Conservation (phyloP, 1,139 yeast species). For the Kazachstania sp. region DNA sequence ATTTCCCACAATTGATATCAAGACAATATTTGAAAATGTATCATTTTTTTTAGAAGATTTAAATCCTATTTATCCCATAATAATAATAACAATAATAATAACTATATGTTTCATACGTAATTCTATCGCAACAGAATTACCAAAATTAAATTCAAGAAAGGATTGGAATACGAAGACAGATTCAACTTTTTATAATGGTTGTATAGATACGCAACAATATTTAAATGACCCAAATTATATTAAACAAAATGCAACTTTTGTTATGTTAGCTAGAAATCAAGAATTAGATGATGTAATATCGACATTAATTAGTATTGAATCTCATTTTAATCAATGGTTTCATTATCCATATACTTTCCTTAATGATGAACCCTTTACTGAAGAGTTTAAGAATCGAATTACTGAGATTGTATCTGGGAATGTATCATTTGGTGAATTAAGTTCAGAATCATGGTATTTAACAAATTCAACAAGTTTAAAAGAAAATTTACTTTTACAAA, state of each 20-base stretch:
- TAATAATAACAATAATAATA: constrained; percentile 7
- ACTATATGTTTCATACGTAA: constrained; percentile 6
- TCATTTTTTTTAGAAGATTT: constrained; percentile 3
- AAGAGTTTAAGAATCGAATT: constrained; percentile 50
- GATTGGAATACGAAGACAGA: constrained; percentile 22
- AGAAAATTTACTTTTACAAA: constrained; percentile 55
- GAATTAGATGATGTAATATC: constrained; percentile 62
- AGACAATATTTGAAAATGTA: neutral
- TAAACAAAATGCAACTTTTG: constrained; percentile 67
- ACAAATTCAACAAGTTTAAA: constrained; percentile 31
- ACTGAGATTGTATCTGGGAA: constrained; percentile 44
- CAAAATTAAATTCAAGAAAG: constrained; percentile 12
- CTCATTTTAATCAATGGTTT: constrained; percentile 85
- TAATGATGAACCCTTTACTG: constrained; percentile 66
- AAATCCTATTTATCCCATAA: constrained; percentile 4
- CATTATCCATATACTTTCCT: constrained; percentile 84
- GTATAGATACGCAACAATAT: constrained; percentile 34
- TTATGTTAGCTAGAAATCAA: constrained; percentile 70
- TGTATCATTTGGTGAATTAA: constrained; percentile 15
- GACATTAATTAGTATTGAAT: constrained; percentile 65
- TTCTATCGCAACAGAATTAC: constrained; percentile 1
- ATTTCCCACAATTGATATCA: neutral
- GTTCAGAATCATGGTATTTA: constrained; percentile 11
- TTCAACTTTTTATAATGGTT: constrained; percentile 42
- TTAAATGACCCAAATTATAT: constrained; percentile 30